Percentiles rank a stretch among this genome's conserved stretches.
These are phyloP conservation scores for Tolypocladium guangdongense DNA, from an alignment of 2,329 filamentous ascomycete genomes.

Conservation along the genomic window DNA sequence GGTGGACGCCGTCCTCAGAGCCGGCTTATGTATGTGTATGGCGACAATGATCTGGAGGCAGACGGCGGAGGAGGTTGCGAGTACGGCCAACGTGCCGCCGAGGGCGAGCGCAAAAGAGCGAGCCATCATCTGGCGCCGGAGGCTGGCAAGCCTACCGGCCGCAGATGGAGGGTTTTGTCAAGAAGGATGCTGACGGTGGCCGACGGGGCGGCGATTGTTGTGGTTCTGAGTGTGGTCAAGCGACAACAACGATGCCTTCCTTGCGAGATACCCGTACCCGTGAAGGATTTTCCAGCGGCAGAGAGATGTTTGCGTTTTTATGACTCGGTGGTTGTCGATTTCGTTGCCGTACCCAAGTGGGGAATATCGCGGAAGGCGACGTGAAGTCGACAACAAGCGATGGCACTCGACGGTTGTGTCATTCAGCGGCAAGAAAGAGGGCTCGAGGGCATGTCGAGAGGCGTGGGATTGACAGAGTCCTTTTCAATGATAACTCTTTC, in stretches of 20 bases:
- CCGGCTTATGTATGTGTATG: conserved; percentile 2
- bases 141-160: conserved; percentile 2
- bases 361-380: neutral
- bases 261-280: no score
- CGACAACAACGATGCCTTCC: neutral
- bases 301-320: neutral
- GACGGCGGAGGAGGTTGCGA: conserved; percentile 8
- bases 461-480: neutral
- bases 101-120: conserved; percentile 2
- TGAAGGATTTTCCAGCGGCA: neutral
- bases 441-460: neutral
- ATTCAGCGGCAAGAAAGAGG: neutral
- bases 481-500: neutral
- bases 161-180: neutral
- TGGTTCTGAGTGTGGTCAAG: neutral
- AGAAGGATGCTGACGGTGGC: neutral
- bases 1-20: conserved; percentile 9
- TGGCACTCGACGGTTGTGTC: neutral
- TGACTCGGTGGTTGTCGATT: neutral
- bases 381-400: neutral
- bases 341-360: neutral
- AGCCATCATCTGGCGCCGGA: conserved; percentile 4
- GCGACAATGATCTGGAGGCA: conserved; percentile 9
- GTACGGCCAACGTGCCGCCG: conserved; percentile 7
- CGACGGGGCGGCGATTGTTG: neutral